Base-by-base conservation (phyloP, 2,329 filamentous ascomycete genomes). In the Talaromyces sp. region DNA sequence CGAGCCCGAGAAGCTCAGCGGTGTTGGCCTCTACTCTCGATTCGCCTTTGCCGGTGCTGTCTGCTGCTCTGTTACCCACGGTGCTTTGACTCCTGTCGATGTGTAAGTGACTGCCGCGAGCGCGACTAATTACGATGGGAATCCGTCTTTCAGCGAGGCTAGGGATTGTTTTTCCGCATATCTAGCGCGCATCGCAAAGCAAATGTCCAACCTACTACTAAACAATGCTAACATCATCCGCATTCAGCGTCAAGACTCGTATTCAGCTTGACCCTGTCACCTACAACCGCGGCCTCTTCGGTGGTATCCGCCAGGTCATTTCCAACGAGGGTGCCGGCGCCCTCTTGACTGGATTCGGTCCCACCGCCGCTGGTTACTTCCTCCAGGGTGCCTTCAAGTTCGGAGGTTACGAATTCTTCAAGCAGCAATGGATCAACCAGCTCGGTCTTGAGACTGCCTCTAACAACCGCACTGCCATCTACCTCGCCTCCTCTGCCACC, bases 11-110 rank as follows among this genome's bases (percentile, higher is more conserved):
- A 84, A 87, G 79, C 84, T 87, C 70, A 83, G 79, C 72, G 87
- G 89, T 69, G 57, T 93, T 72, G 84, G 80, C 67, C 91, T 99
- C 74, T 98, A 98, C 89, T 91, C 92, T 75, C 89, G 92, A 83
- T 97, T 97, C 85, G 94, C 95, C 83, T 90, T 99, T 76, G 93
- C 95, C 75, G 95, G 95, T 84, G 95, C 95, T 75, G 85, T 98
- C 86, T 97, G 95, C 89, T 99, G 95, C 84, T 95, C 93, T 74
- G 85, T 98, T 84, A 99, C 95, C 78, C 95, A 99, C 88, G 95
- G 94, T 82, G 90, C 87, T 77, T 89, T 98, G 75, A 99, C 95
- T 73, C 95, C 95, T 78, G 93, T 99, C 82, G 95, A 99, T 91
- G 95, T 99, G 94, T 98, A 95, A 82, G 94, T 52, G 11, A 9